Evolutionary conservation across 1,139 yeast species (phyloP).

Genomic region (Taphrina flavorubra): DNA sequence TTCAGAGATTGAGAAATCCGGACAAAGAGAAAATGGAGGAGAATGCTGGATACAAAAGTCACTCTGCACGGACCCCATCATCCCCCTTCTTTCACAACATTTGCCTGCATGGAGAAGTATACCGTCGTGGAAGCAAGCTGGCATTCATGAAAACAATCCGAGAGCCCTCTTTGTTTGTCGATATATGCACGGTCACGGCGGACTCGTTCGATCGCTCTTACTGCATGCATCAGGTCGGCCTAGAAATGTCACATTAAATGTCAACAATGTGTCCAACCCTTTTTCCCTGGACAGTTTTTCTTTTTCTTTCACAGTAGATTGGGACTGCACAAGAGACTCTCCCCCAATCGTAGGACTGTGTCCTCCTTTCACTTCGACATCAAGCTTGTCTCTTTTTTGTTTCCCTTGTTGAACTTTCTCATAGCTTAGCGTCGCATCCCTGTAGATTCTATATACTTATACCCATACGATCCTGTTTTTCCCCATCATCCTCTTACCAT

Average conservation of each 20-base stretch:
- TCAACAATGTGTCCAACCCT: neutral
- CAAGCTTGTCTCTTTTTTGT: too few relatives aligned
- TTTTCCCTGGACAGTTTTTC: neutral
- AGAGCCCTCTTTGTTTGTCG: conserved; percentile 2
- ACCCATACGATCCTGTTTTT: neutral
- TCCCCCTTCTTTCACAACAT: too few relatives aligned
- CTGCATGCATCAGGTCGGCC: neutral
- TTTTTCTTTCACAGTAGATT: neutral
- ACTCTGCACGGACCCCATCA: too few relatives aligned
- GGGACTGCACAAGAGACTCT: too few relatives aligned
- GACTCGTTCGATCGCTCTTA: neutral
- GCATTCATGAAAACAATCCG: neutral
- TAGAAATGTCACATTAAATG: neutral
- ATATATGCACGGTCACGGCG: neutral
- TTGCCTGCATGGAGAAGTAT: too few relatives aligned
- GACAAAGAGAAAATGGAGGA: too few relatives aligned
- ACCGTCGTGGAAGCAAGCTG: too few relatives aligned
- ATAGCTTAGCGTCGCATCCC: conserved; percentile 4
- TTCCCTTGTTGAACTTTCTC: neutral
- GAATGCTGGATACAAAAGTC: too few relatives aligned
- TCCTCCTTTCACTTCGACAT: too few relatives aligned
- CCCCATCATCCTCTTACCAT: neutral
- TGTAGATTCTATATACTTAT: neutral
- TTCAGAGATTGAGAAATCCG: too few relatives aligned
- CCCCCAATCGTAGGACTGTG: too few relatives aligned